Percentiles rank a stretch among this genome's conserved stretches.
Conservation (phyloP, 768 basidiomycete species). For the Myochromella boudieri region DNA sequence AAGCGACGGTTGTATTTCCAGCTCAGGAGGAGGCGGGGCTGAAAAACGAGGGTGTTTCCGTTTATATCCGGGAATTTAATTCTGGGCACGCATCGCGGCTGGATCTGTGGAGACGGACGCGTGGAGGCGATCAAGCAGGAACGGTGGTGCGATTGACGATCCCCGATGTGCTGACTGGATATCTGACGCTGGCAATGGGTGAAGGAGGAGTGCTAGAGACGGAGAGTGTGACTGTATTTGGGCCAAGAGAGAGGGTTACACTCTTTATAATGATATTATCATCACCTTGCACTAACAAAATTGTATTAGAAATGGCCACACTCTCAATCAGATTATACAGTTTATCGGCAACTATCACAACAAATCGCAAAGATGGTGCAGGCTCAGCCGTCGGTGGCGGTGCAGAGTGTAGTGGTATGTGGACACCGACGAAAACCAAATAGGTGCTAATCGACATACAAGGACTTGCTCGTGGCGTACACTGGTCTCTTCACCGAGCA, state of each 20-base stretch:
- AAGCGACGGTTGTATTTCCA: slow-evolving; percentile 42
- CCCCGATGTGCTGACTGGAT: slow-evolving; percentile 65
- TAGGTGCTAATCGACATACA: no score
- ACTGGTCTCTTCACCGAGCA: slow-evolving; percentile 58
- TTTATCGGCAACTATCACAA: slow-evolving; percentile 67
- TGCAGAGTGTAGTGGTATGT: slow-evolving; percentile 54
- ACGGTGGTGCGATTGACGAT: slow-evolving; percentile 59
- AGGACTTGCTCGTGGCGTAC: slow-evolving; percentile 59
- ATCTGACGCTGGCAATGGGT: slow-evolving; percentile 49
- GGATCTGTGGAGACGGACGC: slow-evolving; percentile 52
- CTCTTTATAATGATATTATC: no score
- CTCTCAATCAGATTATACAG: slow-evolving; percentile 64
- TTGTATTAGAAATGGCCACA: slow-evolving; percentile 60
- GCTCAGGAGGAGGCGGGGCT: slow-evolving; percentile 38
- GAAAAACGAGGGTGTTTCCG: slow-evolving; percentile 42
- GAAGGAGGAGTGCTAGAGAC: slow-evolving; percentile 38
- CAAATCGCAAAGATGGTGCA: slow-evolving; percentile 62
- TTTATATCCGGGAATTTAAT: slow-evolving; percentile 64
- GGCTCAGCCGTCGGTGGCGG: slow-evolving; percentile 47
- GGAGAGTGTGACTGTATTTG: slow-evolving; percentile 70
- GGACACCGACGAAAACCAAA: not conserved
- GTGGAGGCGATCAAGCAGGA: slow-evolving; percentile 29
- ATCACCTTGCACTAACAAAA: no score
- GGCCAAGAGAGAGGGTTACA: slow-evolving; percentile 70
- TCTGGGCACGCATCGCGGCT: slow-evolving; percentile 40